These are phyloP conservation scores for Aphanomyces euteiches DNA, from an alignment of 352 stramenopile genomes.

Conservation along the genomic window DNA sequence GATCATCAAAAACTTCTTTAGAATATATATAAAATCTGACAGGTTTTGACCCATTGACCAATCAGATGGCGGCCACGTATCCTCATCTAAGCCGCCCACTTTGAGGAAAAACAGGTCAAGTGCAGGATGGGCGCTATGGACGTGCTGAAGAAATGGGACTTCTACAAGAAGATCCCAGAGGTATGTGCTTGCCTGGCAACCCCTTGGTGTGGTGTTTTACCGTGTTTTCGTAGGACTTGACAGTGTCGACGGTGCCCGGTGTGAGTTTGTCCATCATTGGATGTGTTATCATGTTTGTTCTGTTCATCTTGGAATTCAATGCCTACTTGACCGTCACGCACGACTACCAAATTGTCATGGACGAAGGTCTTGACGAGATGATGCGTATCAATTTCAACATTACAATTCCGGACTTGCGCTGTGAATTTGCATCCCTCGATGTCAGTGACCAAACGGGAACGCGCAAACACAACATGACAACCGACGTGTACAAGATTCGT, in stretches of 20 bases:
- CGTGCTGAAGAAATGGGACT: conserved; percentile 88
- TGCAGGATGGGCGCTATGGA: conserved; percentile 78
- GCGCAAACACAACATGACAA: conserved; percentile 97
- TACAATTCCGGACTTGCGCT: conserved; percentile 95
- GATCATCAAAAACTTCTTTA: no score
- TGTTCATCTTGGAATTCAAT: conserved; percentile 89
- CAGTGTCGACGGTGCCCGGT: conserved; percentile 78
- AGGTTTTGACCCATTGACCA: conserved; percentile 23
- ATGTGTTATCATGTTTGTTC: conserved; percentile 86
- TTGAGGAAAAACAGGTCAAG: conserved; percentile 12
- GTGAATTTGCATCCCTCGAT: conserved; percentile 95
- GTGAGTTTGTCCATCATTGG: conserved; percentile 79
- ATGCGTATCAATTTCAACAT: conserved; percentile 99
- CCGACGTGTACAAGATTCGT: conserved; percentile 97
- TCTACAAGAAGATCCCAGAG: conserved; percentile 90
- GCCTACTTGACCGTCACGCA: conserved; percentile 82
- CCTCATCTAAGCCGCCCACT: conserved; percentile 12
- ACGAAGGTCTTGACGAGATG: conserved; percentile 77
- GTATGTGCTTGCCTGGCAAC: conserved; percentile 34
- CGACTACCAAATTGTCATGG: conserved; percentile 87
- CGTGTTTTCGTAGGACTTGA: conserved; percentile 58
- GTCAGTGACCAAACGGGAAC: conserved; percentile 96
- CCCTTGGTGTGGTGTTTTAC: conserved; percentile 9
- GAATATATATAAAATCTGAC: neutral
- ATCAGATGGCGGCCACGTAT: conserved; percentile 26